Conservation (phyloP, 2,329 filamentous ascomycete genomes). For the Aureobasidium lini region DNA sequence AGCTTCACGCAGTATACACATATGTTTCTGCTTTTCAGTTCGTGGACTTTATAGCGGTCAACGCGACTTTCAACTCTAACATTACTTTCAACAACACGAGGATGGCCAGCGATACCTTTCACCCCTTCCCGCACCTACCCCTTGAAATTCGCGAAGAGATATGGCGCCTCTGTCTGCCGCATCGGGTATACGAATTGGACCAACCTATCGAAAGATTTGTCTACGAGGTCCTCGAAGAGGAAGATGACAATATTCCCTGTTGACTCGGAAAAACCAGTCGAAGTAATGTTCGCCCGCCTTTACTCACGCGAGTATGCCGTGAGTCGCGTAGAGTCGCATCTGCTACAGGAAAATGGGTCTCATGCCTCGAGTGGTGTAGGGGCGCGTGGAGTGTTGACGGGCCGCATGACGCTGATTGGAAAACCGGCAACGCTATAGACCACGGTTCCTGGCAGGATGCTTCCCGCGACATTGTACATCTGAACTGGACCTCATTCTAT, state of each 20-base stretch:
- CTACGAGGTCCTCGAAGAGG: not conserved
- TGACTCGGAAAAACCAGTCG: not conserved
- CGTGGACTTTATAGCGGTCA: not conserved
- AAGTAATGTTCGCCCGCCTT: slow-evolving; percentile 12
- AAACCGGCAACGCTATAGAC: not conserved
- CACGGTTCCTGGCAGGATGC: not conserved
- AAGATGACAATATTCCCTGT: slow-evolving; percentile 8
- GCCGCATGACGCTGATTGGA: slow-evolving; percentile 2
- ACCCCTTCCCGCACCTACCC: slow-evolving; percentile 14
- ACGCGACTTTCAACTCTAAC: not conserved
- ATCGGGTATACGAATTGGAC: slow-evolving; percentile 15
- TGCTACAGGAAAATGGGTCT: not conserved
- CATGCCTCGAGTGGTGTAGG: not conserved
- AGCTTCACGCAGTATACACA: not conserved
- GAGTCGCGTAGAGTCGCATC: slow-evolving; percentile 15
- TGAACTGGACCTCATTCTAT: not conserved
- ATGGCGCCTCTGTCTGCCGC: slow-evolving; percentile 16
- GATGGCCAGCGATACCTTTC: slow-evolving; percentile 10
- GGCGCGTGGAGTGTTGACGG: not conserved
- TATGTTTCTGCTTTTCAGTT: not conserved
- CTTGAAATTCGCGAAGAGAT: slow-evolving; percentile 16
- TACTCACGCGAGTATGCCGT: slow-evolving; percentile 14
- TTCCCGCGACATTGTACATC: not conserved
- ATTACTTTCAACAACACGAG: not conserved
- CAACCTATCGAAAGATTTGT: not conserved